Conservation (phyloP, 192 early-diverging fungal genomes). For the Kickxella alabastrina region DNA sequence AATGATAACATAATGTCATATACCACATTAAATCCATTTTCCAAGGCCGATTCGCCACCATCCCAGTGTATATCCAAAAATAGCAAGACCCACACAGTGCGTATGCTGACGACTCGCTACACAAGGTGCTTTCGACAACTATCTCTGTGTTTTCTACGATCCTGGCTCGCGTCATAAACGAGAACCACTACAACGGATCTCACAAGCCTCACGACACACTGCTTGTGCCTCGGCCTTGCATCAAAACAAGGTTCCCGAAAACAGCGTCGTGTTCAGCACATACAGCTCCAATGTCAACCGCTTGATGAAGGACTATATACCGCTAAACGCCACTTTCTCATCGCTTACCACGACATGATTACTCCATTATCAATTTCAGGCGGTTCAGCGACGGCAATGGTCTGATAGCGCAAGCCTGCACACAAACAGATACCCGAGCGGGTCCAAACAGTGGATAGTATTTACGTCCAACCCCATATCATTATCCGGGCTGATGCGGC, state of each 20-base stretch:
- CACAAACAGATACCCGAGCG: conserved; percentile 29
- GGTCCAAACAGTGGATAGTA: conserved; percentile 35
- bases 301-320: conserved; percentile 20
- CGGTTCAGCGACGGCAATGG: conserved; percentile 21
- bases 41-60: background rate
- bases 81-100: conserved; percentile 6
- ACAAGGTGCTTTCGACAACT: conserved; percentile 31
- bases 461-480: conserved; percentile 11
- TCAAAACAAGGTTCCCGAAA: conserved; percentile 15
- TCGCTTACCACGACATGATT: conserved; percentile 23
- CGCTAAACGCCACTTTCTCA: conserved; percentile 25
- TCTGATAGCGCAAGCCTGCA: conserved; percentile 11
- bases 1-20: background rate
- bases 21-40: conserved; percentile 7
- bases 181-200: conserved; percentile 8
- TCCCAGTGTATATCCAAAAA: background rate
- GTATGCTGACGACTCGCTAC: conserved; percentile 24
- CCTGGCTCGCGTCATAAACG: conserved; percentile 22
- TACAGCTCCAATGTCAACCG: conserved; percentile 7
- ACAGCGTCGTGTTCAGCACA: conserved; percentile 8
- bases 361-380: conserved; percentile 36
- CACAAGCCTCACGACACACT: conserved; percentile 11
- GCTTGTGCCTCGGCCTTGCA: conserved; percentile 11
- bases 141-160: conserved; percentile 29
- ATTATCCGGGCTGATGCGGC: conserved; percentile 2